These are phyloP conservation scores for Salvia splendens DNA, from an alignment of 257 asterid genomes.

Conservation along the genomic window DNA sequence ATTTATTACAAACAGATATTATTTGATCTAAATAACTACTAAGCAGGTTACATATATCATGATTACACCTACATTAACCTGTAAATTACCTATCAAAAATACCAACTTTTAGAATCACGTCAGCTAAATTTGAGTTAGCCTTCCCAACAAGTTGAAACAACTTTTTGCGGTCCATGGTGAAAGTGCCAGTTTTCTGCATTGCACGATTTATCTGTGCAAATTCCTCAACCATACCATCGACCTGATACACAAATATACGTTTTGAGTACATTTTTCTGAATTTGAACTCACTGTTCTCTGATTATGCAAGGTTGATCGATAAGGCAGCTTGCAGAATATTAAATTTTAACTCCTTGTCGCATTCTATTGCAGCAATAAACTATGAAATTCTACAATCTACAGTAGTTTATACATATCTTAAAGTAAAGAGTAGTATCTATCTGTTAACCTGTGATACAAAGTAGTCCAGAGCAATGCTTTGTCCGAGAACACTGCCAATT, in stretches of 20 bases:
- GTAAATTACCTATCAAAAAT: conserved; percentile 78
- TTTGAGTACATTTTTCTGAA: conserved; percentile 19
- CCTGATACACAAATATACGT: conserved; percentile 41
- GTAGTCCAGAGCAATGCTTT: conserved; percentile 93
- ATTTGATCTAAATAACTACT: background rate
- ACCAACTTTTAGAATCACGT: conserved; percentile 88
- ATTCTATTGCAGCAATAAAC: conserved; percentile 1
- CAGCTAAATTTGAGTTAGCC: conserved; percentile 96
- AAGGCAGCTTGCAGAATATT: conserved; percentile 2
- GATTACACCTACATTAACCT: background rate
- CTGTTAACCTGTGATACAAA: conserved; percentile 90
- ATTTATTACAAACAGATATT: background rate
- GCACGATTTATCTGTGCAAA: conserved; percentile 88
- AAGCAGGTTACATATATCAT: conserved; percentile 8
- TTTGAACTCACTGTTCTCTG: background rate
- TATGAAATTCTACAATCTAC: background rate
- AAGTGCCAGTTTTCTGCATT: conserved; percentile 93
- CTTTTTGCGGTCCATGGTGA: conserved; percentile 86
- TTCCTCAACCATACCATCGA: conserved; percentile 95
- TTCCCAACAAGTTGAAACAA: conserved; percentile 96
- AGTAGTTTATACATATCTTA: background rate
- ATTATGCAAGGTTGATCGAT: background rate
- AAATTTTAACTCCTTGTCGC: background rate
- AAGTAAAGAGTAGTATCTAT: conserved; percentile 9
- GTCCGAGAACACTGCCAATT: conserved; percentile 91